Conservation (phyloP, 1,284 basidiomycete genomes). For the Boletus mariae region DNA sequence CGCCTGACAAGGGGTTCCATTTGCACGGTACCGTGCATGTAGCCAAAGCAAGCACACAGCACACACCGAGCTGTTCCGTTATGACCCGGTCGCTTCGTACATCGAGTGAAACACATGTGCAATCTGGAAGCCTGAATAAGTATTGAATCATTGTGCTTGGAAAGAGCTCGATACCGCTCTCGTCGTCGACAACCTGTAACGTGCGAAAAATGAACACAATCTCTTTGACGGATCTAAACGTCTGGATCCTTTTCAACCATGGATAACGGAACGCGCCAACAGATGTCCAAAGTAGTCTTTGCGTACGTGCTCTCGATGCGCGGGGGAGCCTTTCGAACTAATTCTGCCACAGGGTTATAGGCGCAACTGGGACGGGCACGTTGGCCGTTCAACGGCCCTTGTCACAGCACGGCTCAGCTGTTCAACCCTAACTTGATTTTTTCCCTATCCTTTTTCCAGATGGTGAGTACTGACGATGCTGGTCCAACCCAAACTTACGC, state of each 20-base stretch:
- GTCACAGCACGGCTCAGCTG: not conserved
- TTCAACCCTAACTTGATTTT: not conserved
- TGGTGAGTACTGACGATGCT: not conserved
- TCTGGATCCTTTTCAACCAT: not conserved
- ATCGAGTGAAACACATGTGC: too few species aligned
- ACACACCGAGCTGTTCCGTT: too few species aligned
- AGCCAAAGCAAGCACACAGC: too few species aligned
- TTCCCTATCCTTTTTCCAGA: not conserved
- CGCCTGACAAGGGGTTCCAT: too few species aligned
- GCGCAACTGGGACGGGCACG: conserved; percentile 1
- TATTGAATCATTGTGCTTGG: too few species aligned
- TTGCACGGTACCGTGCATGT: too few species aligned
- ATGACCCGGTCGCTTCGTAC: too few species aligned
- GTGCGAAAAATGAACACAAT: too few species aligned
- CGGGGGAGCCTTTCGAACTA: not conserved
- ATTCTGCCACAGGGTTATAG: not conserved
- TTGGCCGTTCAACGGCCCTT: not conserved
- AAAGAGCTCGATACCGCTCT: too few species aligned
- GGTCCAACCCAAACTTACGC: not conserved
- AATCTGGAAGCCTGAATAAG: too few species aligned
- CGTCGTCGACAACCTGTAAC: too few species aligned
- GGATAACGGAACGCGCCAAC: not conserved
- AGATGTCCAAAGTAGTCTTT: not conserved
- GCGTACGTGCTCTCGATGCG: not conserved
- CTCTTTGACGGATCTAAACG: too few species aligned